Evolutionary conservation across 2,329 filamentous ascomycete genomes (phyloP), one percentile per base, ranked within the genome.

Genomic region (Coniochaeta hoffmannii): DNA sequence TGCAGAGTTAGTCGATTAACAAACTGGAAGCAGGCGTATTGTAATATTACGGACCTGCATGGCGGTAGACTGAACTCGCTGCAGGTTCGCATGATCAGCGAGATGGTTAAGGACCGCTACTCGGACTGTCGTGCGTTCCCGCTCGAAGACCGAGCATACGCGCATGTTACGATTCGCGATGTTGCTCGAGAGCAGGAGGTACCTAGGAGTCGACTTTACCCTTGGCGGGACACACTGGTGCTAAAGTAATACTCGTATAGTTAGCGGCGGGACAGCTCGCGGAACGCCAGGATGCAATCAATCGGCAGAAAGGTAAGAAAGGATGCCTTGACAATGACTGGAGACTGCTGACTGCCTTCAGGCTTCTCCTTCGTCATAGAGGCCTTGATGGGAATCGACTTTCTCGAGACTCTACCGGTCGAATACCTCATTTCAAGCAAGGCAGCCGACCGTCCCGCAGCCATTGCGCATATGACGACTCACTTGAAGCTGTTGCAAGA

Each of bases 361-460:
- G 55, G 53, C 26, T 58, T 69, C 17, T 62, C 67, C 22, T 62
- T 68, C 24, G 44, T 72, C 14, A 61, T 71, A n/a, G 69, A 71
- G 44, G 68, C 68, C 31, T 58, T 72, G 15, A 56, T 62, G 2
- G 68, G 68, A 2, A 61, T 61, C 4, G 56, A 62, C 3, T 70
- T 71, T 53, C 62, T 61, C 1, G 17, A 53, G 2, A 57, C 56
- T 8, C 54, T 64, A 10, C 53, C 62, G 26, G 24, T 35, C 17
- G 34, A 55, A 19, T 58, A 59, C 34, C 31, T 60, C 17, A 53
- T 54, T 36, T 10, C 26, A 17, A 7, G 8, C 8, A 31, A 8
- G 26, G 28, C 3, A 31, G 4, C 12, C 3, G 22, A 46, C 24
- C 41, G 41, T 28, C 4, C 11, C 41, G 26, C 32, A 7, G 22